phyloP scores from a whole-genome alignment of 2,329 filamentous ascomycete species.

The Clarireedia hainanense region DNA sequence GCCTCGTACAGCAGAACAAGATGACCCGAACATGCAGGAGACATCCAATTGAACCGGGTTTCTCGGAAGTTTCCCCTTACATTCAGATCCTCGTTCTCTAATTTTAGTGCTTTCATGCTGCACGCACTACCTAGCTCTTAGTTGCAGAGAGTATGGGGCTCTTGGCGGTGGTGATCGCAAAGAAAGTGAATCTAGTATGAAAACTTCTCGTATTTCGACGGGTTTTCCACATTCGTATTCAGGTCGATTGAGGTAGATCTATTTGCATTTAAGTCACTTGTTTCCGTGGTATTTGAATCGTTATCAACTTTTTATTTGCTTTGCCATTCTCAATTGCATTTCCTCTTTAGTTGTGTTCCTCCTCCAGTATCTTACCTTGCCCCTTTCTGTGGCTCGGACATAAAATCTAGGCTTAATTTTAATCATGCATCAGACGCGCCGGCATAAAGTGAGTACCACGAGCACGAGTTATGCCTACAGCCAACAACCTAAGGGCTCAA shows the following conservation, averaged over 20 bases:
- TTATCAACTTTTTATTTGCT: background rate
- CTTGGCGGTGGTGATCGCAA: background rate
- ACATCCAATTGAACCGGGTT: no score
- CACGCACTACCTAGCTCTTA: background rate
- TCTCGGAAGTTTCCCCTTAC: no score
- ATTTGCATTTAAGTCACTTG: background rate
- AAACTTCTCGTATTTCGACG: conserved; percentile 1
- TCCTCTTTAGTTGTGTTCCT: no score
- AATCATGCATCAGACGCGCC: background rate
- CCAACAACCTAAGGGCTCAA: no score
- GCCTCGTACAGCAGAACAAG: no score
- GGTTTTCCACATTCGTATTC: no score
- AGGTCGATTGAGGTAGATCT: background rate
- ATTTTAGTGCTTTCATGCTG: background rate
- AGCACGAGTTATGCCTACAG: background rate
- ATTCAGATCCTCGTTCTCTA: background rate
- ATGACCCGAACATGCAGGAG: no score
- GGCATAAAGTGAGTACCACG: background rate
- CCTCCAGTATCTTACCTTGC: background rate
- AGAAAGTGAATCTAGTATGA: background rate
- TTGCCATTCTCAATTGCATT: no score
- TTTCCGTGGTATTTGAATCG: background rate
- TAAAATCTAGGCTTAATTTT: background rate
- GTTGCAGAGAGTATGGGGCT: background rate
- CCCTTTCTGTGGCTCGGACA: background rate